Evolutionary conservation across 768 basidiomycete species (phyloP).

Genomic region (Clathrus columnatus): DNA sequence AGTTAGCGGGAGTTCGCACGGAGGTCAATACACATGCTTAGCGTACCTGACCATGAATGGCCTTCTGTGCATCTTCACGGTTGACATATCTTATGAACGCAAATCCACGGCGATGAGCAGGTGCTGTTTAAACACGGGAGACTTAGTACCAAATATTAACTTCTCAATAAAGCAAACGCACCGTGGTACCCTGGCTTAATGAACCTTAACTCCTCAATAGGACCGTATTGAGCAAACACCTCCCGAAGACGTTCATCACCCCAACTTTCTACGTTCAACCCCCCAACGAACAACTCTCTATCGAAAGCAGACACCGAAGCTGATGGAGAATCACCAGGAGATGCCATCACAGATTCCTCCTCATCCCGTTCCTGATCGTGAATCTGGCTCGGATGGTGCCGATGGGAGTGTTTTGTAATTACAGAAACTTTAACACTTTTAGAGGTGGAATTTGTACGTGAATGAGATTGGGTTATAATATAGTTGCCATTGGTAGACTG

Average conservation of each 20-base stretch:
- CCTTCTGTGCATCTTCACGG: conserved; percentile 53
- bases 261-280: conserved; percentile 63
- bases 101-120: conserved; percentile 49
- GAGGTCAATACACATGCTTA: not conserved
- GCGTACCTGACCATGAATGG: conserved; percentile 54
- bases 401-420: conserved; percentile 34
- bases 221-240: conserved; percentile 58
- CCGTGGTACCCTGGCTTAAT: conserved; percentile 49
- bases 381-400: conserved; percentile 41
- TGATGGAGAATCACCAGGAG: not conserved
- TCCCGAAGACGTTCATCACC: conserved; percentile 50
- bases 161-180: not conserved
- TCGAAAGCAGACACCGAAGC: conserved; percentile 7
- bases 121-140: not conserved
- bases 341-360: conserved; percentile 16
- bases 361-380: conserved; percentile 28
- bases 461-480: too few species aligned
- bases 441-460: too few species aligned
- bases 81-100: conserved; percentile 71
- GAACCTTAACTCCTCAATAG: conserved; percentile 55
- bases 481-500: too few species aligned
- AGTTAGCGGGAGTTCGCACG: conserved; percentile 8
- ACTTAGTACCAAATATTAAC: not conserved
- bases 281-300: conserved; percentile 62
- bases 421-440: too few species aligned